A percentile compares a stretch with the other conserved stretches of the same genome.
These are phyloP conservation scores for Diaporthe citriasiana DNA, from an alignment of 2,329 filamentous ascomycete species.

Conservation along the genomic window DNA sequence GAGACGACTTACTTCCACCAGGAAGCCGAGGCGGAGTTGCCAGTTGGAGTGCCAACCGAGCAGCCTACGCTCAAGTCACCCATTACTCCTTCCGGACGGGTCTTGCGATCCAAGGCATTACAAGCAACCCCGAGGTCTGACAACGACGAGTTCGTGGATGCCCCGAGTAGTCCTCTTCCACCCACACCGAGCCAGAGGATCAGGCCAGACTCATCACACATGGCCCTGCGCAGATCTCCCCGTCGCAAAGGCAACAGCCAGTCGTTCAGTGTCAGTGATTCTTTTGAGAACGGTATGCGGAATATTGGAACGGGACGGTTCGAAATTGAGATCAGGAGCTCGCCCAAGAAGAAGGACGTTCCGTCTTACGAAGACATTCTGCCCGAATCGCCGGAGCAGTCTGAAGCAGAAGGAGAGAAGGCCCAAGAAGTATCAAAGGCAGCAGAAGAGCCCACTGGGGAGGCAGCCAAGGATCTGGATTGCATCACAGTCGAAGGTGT, in stretches of 20 bases:
- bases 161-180: slow-evolving; percentile 58
- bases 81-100: slow-evolving; percentile 22
- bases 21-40: not conserved
- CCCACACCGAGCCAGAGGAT: slow-evolving; percentile 49
- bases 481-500: slow-evolving; percentile 36
- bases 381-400: slow-evolving; percentile 35
- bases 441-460: not conserved
- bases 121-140: slow-evolving; percentile 59
- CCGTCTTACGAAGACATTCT: slow-evolving; percentile 40
- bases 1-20: slow-evolving; percentile 16
- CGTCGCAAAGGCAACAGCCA: slow-evolving; percentile 37
- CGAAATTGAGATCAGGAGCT: slow-evolving; percentile 39
- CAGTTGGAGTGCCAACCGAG: not conserved
- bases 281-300: slow-evolving; percentile 35
- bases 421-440: not conserved
- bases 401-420: not conserved
- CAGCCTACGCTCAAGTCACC: not conserved
- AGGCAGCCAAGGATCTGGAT: not conserved
- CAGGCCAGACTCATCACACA: slow-evolving; percentile 35
- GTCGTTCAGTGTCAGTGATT: slow-evolving; percentile 59
- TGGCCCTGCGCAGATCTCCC: slow-evolving; percentile 12
- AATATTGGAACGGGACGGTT: slow-evolving; percentile 36
- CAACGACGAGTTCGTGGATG: slow-evolving; percentile 65
- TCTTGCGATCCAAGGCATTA: slow-evolving; percentile 42
- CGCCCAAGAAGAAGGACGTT: slow-evolving; percentile 38